These are phyloP conservation scores for Malus sylvestris DNA, from an alignment of 306 rosid genomes.

Conservation along the genomic window DNA sequence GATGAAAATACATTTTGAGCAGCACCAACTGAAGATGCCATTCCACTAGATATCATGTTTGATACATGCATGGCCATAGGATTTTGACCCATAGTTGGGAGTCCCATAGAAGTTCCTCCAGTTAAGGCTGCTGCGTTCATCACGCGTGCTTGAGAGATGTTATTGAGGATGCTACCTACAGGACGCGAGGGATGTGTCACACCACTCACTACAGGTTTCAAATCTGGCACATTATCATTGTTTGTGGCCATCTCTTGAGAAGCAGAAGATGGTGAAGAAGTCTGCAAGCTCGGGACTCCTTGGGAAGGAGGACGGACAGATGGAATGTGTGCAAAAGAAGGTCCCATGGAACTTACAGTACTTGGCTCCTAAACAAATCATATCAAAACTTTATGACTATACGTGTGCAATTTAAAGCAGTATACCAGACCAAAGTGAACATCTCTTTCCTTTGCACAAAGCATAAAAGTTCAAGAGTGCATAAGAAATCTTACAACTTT, in stretches of 20 bases:
- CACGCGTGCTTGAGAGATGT: conserved; percentile 75
- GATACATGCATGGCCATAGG: conserved; percentile 93
- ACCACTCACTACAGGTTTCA: conserved; percentile 59
- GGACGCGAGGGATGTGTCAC: conserved; percentile 69
- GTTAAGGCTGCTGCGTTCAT: conserved; percentile 66
- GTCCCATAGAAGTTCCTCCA: conserved; percentile 77
- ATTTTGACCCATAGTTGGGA: conserved; percentile 68
- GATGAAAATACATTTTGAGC: conserved; percentile 81
- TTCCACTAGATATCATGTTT: conserved; percentile 96
- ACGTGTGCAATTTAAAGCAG: conserved; percentile 1
- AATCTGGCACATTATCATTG: conserved; percentile 67
- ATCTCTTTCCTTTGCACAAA: not conserved
- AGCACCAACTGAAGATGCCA: conserved; percentile 76
- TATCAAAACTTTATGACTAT: conserved; percentile 15
- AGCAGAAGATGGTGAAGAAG: conserved; percentile 76
- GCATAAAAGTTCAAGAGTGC: not conserved
- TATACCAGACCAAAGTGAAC: not conserved
- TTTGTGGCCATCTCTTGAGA: conserved; percentile 73
- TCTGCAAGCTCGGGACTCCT: conserved; percentile 79
- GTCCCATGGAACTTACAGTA: conserved; percentile 74
- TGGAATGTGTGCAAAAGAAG: conserved; percentile 57
- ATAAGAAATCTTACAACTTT: conserved; percentile 64
- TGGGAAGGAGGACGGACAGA: conserved; percentile 72
- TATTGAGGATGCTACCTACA: conserved; percentile 75
- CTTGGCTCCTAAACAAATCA: conserved; percentile 65